Evolutionary conservation across 2,329 filamentous ascomycete species (phyloP), one percentile per base, ranked within the genome.

Genomic region (Coniella lustricola): DNA sequence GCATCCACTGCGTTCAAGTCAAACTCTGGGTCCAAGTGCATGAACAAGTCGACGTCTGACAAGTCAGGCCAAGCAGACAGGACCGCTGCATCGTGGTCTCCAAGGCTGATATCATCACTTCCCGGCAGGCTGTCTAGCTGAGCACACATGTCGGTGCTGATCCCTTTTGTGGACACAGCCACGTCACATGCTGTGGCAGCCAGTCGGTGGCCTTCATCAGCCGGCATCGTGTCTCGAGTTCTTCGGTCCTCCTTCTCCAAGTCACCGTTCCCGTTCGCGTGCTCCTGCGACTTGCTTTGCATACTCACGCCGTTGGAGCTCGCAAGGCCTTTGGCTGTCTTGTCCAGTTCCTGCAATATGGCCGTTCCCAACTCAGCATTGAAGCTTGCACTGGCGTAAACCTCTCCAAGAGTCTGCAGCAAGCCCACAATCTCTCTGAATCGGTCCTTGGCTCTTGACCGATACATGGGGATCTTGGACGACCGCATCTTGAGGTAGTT

Each of bases 401-500:
- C 71, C 35, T 74, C 69, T n/a, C 74, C 72, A 47, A 80, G 71
- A 13, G 69, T 65, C 18, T 72, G 68, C 4, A 84, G 63, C 31
- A 79, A 66, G 2, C 72, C 67, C 10, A 77, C 78, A 35, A 79
- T 76, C 38, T 69, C 70, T 44, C 71, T 69, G 56, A 84, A 82
- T 0, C 74, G 67, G 13, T 67, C 67, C 54, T 76, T 73, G 4
- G 76, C 74, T n/a, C 79, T 66, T 0, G 69, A 68, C 3, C 78
- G 72, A 51, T 80, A 81, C 69, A 81, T 76, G 1, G 78, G 73
- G 0, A 81, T 64, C 12, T 73, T 72, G 49, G 76, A 80, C 55
- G 81, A 76, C 1, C 79, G 71, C 77, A 83, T 80, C 57, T 82
- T 82, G 38, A 77, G 73, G 54, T 83, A 84, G 12, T 77, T 75